A percentile compares a stretch with the other conserved stretches of the same genome.
Evolutionary conservation across 345 rosid genomes (phyloP).

Genomic region (Gossypium turneri): DNA sequence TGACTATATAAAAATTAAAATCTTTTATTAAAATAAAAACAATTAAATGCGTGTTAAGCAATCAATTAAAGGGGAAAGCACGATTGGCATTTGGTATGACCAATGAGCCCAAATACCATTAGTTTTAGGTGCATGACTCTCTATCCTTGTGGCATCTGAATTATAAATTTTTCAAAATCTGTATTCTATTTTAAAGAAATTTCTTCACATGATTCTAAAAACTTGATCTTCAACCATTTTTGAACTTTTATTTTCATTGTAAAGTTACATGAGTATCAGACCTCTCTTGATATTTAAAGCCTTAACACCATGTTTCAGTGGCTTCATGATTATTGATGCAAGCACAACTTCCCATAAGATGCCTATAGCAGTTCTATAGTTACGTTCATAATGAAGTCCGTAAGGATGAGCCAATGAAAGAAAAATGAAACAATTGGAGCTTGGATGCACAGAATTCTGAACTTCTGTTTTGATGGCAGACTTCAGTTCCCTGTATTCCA

Average conservation of each 20-base stretch:
- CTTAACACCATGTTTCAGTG: not conserved
- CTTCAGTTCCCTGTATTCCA: not conserved
- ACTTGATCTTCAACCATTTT: not conserved
- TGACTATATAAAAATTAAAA: no score
- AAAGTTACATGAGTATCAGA: not conserved
- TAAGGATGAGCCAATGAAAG: not conserved
- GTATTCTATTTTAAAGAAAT: not conserved
- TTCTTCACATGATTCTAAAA: not conserved
- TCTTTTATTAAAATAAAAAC: no score
- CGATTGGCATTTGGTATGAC: not conserved
- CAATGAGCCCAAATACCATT: not conserved
- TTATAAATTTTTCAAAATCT: not conserved
- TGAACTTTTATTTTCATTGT: not conserved
- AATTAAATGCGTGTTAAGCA: not conserved
- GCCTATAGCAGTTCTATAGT: not conserved
- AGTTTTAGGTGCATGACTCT: not conserved
- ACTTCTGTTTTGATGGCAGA: not conserved
- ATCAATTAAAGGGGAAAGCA: not conserved
- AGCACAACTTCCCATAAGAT: not conserved
- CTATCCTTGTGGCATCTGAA: not conserved
- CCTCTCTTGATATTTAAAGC: not conserved
- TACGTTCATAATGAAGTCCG: not conserved
- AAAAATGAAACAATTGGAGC: not conserved
- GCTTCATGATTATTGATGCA: not conserved
- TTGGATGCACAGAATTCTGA: not conserved